Base-by-base conservation (phyloP, 75 land plant genomes). In the Selaginella tamariscina region DNA sequence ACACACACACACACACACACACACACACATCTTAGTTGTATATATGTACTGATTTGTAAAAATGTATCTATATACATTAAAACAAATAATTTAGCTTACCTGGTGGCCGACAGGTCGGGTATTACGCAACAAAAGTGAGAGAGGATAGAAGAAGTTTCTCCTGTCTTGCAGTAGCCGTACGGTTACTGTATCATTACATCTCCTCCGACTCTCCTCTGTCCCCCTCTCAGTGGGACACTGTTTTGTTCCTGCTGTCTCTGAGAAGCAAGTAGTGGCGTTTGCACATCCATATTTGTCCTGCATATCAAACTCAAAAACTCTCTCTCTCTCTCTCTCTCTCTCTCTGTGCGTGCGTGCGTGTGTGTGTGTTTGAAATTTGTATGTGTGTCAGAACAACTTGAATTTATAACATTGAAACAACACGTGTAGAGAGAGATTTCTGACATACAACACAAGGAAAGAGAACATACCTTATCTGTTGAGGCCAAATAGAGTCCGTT, bases 71-170 rank as follows among this genome's bases (percentile, higher is more conserved):
- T n/a, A n/a, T n/a, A n/a, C n/a, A n/a, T n/a, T 5, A 39, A 39
- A 39, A 15, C 5, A 15, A 39, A 39, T 5, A 39, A 39, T 15
- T 39, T 69, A 57, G 56, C n/a, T n/a, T 71, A 91, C 97, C 81
- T 86, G 84, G 72, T 80, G 79, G 49, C 94, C 97, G 68, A 84
- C 73, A 30, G 94, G 93, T 55, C 82, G 78, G 0, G 80, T 72
- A 72, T 91, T 91, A 30, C 78, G 85, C 68, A 91, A 73, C 57
- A 91, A 39, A 44, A 88, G 78, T 68, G 89, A 83, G 49, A 88
- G 49, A n/a, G 87, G 97, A 59, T 75, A 88, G 23, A 82, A 73
- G 29, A 78, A 57, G 56, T 82, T 87, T 54, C 79, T 80, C 69
- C 76, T 80, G 56, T 77, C 77, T 21, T 82, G 75, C 73, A 91